Base-by-base conservation (phyloP, 345 rosid genomes). In the Salix exigua region DNA sequence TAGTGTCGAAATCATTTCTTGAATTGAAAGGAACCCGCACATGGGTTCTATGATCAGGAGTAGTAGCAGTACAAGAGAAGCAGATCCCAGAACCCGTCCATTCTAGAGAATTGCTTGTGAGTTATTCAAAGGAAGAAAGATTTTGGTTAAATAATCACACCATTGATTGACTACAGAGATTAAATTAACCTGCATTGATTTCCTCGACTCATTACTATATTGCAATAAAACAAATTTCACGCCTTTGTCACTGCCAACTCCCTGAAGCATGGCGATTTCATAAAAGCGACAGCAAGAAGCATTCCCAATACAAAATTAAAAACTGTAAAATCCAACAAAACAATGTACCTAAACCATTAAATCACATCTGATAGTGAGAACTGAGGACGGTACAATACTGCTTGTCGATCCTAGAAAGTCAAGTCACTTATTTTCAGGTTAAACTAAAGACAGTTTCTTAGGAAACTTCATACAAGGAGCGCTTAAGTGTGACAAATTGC, bases 21-120 rank as follows among this genome's bases (percentile, higher is more conserved):
- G 72, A 72, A 72, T 53, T 51, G 17, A n/a, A 83, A 80, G 83
- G 74, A 73, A 79, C 61, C 71, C 71, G 77, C 86, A 84, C 85
- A 82, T 83, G 87, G 75, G 50, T 42, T 62, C 8, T 73, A 23
- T 30, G 31, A 3, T 70, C 31, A 73, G 31, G n/a, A 30, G 31
- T 3, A 50, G 66, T 6, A 35, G 66, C 1, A 35, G 68, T 58
- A 37, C 26, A 65, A 30, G 71, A 25, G 71, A 63, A 64, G 75
- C 80, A 64, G 71, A 71, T 71, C 30, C 65, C 26, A 70, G 7
- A 46, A 53, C 31, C 44, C 13, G 26, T 70, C n/a, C 46, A 25
- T 6, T 18, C 40, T 46, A 11, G 4, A 1, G 51, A 46, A 5
- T 16, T 71, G 44, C 71, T 51, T 19, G 18, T 23, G 19, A 26